Evolutionary conservation across 345 rosid species (phyloP), one percentile per base, ranked within the genome.

Genomic region (Dovyalis caffra): DNA sequence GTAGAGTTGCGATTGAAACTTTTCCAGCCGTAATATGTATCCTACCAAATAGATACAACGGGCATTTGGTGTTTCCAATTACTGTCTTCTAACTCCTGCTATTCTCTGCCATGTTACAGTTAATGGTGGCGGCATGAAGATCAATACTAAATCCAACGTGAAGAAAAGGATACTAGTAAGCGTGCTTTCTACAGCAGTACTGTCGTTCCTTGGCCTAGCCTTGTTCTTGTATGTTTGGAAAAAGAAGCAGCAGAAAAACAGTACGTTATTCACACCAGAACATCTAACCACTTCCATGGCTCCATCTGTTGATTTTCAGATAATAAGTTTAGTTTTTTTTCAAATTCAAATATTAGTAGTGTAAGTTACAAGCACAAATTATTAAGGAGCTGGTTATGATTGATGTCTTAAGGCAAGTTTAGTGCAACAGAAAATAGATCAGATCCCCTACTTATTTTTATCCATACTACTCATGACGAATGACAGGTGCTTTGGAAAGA

Each of bases 191-290:
- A 35, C 26, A 0, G 56, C n/a, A 16, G 1, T 38, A 3, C 51
- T 71, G 32, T n/a, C n/a, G n/a, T 9, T 71, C 34, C 51, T 60
- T 5, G 66, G 32, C 34, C 65, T 57, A 20, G 8, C 26, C 21
- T 21, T 58, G 29, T 32, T 38, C 18, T 60, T 57, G 65, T 58
- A 60, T 33, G 61, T 51, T 35, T 60, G 74, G 56, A 58, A 18
- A 71, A 71, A 2, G 74, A 71, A 71, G 51, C 5, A 43, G n/a
- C 34, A 57, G 51, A 18, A 71, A 58, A 20, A 58, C 4, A 21
- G 66, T 58, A 58, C 2, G 9, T 29, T 71, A 4, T 35, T 21
- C 35, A 34, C 3, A 32, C 64, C 25, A 26, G 25, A 68, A 15
- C 9, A 12, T 40, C 70, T 25, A 16, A 8, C 20, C 26, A 26